Percentiles rank a stretch among this genome's conserved stretches.
Evolutionary conservation across 805 yeast genomes (phyloP).

Genomic region (Ogataea populi-albae): DNA sequence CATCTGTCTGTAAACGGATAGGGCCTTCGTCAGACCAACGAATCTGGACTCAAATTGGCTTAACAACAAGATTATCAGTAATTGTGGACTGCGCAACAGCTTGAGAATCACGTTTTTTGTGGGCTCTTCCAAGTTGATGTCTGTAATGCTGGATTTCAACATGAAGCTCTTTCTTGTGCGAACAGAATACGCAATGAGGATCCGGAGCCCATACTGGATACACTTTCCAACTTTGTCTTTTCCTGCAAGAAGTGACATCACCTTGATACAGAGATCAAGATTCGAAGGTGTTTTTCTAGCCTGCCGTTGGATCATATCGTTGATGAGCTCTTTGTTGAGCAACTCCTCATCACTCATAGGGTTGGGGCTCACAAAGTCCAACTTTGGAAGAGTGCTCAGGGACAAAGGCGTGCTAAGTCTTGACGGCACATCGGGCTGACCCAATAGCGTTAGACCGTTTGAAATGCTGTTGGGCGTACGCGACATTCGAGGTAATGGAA

Average conservation of each 20-base stretch:
- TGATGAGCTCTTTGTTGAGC: constrained; percentile 16
- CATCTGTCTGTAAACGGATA: constrained; percentile 61
- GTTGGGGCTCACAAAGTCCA: constrained; percentile 16
- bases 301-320: constrained; percentile 10
- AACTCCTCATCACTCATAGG: constrained; percentile 19
- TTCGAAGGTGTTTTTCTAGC: constrained; percentile 10
- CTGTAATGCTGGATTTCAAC: constrained; percentile 11
- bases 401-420: constrained; percentile 18
- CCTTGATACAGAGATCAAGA: constrained; percentile 42
- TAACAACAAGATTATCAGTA: constrained; percentile 33
- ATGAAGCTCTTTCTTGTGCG: constrained; percentile 31
- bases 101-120: constrained; percentile 23
- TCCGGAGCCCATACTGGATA: constrained; percentile 54
- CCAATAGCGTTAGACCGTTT: background rate
- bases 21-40: constrained; percentile 43
- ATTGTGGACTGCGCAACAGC: constrained; percentile 30
- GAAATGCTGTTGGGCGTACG: background rate
- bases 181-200: constrained; percentile 46
- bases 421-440: constrained; percentile 10
- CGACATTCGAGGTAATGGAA: background rate
- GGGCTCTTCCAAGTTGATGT: constrained; percentile 25
- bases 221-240: constrained; percentile 71
- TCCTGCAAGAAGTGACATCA: constrained; percentile 58
- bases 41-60: constrained; percentile 40
- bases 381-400: constrained; percentile 10